Conservation (phyloP, 2,329 filamentous ascomycete genomes). For the Penicillium oxalicum region DNA sequence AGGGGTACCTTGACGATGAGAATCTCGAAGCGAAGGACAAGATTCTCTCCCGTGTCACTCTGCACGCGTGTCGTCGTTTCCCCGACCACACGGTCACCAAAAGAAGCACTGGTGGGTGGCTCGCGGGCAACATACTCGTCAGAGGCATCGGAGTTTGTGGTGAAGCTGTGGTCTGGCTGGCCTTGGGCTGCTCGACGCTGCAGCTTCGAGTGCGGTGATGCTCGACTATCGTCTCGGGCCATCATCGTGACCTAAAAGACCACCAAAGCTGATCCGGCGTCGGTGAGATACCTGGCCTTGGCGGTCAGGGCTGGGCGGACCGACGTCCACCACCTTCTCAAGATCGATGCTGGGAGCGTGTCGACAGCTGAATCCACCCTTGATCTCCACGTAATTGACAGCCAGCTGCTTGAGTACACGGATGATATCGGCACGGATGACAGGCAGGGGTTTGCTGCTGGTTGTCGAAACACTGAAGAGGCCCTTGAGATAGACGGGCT, state of each 20-base stretch:
- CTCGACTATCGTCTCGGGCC: slow-evolving; percentile 56
- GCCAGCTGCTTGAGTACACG: slow-evolving; percentile 80
- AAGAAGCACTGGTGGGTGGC: slow-evolving; percentile 37
- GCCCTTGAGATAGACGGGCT: slow-evolving; percentile 92
- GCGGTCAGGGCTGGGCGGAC: slow-evolving; percentile 52
- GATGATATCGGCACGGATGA: slow-evolving; percentile 85
- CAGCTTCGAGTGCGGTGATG: slow-evolving; percentile 37
- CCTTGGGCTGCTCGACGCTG: slow-evolving; percentile 42
- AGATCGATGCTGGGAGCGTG: slow-evolving; percentile 86
- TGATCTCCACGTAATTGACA: slow-evolving; percentile 88
- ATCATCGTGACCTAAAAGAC: slow-evolving; percentile 61
- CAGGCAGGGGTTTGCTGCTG: slow-evolving; percentile 77
- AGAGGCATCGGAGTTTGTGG: slow-evolving; percentile 80
- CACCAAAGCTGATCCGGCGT: slow-evolving; percentile 78
- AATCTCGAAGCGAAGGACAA: slow-evolving; percentile 87
- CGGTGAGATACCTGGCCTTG: slow-evolving; percentile 53
- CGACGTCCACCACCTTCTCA: slow-evolving; percentile 61
- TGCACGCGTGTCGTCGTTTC: slow-evolving; percentile 91
- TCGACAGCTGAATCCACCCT: slow-evolving; percentile 84
- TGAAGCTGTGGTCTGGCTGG: slow-evolving; percentile 62
- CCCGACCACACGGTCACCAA: slow-evolving; percentile 60
- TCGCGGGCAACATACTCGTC: slow-evolving; percentile 62
- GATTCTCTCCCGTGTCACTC: slow-evolving; percentile 76
- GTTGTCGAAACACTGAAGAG: slow-evolving; percentile 97
- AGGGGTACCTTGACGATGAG: slow-evolving; percentile 96